Percentiles rank a stretch among this genome's conserved stretches.
Conservation (phyloP, 495 filamentous ascomycete species). For the Corynascus novoguineensis region DNA sequence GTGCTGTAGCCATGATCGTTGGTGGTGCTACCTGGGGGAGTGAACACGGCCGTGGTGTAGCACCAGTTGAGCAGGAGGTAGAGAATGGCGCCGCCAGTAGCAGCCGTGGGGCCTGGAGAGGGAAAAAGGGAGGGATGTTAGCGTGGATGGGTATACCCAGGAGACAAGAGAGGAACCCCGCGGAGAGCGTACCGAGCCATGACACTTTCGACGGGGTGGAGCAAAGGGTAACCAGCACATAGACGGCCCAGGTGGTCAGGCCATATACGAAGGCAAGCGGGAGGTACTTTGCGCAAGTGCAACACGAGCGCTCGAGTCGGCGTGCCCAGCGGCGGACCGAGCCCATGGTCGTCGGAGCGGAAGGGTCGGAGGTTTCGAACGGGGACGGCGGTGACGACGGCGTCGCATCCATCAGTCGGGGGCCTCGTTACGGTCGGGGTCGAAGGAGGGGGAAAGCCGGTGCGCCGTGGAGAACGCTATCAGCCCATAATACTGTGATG, state of each 20-base stretch:
- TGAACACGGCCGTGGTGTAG: conserved; percentile 91
- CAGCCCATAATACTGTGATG: conserved; percentile 3
- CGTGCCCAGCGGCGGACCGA: conserved; percentile 57
- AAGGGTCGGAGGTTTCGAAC: conserved; percentile 2
- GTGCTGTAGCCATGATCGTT: conserved; percentile 47
- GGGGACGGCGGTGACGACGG: conserved; percentile 21
- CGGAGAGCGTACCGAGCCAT: conserved; percentile 61
- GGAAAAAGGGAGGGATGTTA: not conserved
- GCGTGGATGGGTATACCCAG: not conserved
- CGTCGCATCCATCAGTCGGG: conserved; percentile 24
- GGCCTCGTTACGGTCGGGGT: not conserved
- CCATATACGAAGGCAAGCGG: conserved; percentile 86
- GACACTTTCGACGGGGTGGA: conserved; percentile 48
- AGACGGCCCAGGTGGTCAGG: conserved; percentile 83
- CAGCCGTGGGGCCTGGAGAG: conserved; percentile 37
- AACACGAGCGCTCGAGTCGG: conserved; percentile 78
- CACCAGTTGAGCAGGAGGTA: conserved; percentile 78
- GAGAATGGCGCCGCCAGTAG: conserved; percentile 60
- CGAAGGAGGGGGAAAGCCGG: not conserved
- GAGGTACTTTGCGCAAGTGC: conserved; percentile 72
- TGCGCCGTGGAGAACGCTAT: conserved; percentile 4
- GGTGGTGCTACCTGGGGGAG: conserved; percentile 66
- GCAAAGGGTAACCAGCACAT: conserved; percentile 75
- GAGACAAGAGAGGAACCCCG: not conserved
- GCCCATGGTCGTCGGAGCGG: conserved; percentile 9